Base-by-base conservation (phyloP, 345 rosid genomes). In the Chamaenerion angustifolium region DNA sequence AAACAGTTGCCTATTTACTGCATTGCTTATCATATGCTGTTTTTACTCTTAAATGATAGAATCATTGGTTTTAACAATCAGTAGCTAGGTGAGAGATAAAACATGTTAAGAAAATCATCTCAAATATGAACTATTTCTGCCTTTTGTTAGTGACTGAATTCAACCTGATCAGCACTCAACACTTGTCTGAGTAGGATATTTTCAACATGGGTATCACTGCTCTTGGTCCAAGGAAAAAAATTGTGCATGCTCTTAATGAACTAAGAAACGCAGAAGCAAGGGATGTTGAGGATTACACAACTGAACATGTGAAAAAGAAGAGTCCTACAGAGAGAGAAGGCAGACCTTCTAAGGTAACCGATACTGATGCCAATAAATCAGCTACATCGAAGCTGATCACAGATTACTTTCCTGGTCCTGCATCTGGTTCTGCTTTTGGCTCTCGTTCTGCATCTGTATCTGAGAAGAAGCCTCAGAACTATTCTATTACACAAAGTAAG, bases 191-290 rank as follows among this genome's bases (percentile, higher is more conserved):
- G 35, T 65, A 85, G 97, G 98, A 89, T 68, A 77, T 89, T 16
- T 35, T 79, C 40, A 69, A 63, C 56, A 81, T 89, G 42, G 98
- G 98, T 51, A 71, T 89, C 12, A 76, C 85, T 15, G 74, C 98
- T 52, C 88, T 83, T 55, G 98, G 95, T 21, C 95, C 98, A 1
- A 79, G 95, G 80, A 89, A 83, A 77, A 89, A 79, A 65, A 83
- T 89, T 54, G 62, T 76, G 68, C 82, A 68, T 69, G 94, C 98
- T 49, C 83, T 89, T 57, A 55, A 47, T 41, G 70, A 68, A 53
- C 73, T 79, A 64, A 71, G 75, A 68, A 73, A 74, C 64, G 64
- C 65, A 1, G 11, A 46, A 52, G 49, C 49, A 43, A 15, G 43
- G 56, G 61, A 69, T 21, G 48, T 48, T 48, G 76, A 48, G 64